Conservation (phyloP, 2,329 filamentous ascomycete species). For the Fusarium protoensiforme region DNA sequence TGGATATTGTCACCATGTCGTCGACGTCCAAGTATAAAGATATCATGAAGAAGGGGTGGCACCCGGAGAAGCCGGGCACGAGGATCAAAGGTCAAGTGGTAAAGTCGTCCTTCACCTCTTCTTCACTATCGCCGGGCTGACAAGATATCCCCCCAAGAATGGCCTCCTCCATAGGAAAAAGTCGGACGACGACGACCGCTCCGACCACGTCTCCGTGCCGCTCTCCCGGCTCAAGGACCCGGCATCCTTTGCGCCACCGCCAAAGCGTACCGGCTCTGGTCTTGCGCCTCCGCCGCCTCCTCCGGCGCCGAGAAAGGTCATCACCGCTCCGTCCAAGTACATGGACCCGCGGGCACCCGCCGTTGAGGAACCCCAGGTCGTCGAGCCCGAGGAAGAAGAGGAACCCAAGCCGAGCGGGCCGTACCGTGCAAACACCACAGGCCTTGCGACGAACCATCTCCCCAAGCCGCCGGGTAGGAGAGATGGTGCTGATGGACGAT, state of each 20-base stretch:
- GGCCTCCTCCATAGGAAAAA: constrained; percentile 57
- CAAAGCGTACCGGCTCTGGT: constrained; percentile 66
- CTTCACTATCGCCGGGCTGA: constrained; percentile 2
- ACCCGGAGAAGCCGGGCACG: constrained; percentile 57
- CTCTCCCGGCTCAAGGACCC: constrained; percentile 80
- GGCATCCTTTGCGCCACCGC: constrained; percentile 81
- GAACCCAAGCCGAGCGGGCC: constrained; percentile 67
- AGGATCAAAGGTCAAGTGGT: constrained; percentile 58
- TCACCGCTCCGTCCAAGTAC: constrained; percentile 48
- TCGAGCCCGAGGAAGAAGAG: constrained; percentile 31
- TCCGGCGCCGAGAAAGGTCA: constrained; percentile 41
- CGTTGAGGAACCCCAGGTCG: constrained; percentile 20
- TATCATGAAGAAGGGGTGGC: constrained; percentile 64
- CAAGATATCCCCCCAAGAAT: constrained; percentile 49
- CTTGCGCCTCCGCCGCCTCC: constrained; percentile 42
- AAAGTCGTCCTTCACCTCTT: constrained; percentile 42
- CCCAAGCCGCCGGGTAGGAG: constrained; percentile 75
- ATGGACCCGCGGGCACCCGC: constrained; percentile 43
- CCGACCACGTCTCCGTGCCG: constrained; percentile 64
- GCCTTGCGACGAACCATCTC: constrained; percentile 74
- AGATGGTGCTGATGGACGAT: constrained; percentile 52
- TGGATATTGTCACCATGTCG: constrained; percentile 51
- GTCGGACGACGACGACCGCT: constrained; percentile 40
- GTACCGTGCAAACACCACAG: constrained; percentile 77
- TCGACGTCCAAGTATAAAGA: constrained; percentile 55